A percentile compares a stretch with the other conserved stretches of the same genome.
Conservation (phyloP, 2,329 filamentous ascomycete genomes). For the Tolypocladium guangdongense region DNA sequence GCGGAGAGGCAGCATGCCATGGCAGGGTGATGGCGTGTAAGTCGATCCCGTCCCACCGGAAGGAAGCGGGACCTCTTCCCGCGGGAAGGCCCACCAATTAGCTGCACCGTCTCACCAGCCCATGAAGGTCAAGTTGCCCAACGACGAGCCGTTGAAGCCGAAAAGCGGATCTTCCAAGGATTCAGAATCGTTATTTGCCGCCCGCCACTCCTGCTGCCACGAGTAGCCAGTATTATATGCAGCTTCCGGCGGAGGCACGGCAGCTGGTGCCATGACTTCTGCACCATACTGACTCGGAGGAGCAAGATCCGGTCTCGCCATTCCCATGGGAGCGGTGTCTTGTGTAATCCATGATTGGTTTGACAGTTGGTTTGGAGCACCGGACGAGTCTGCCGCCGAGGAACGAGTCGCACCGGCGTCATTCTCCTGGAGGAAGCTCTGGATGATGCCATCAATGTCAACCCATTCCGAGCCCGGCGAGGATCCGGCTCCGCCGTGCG, state of each 20-base stretch:
- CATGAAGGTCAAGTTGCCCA: constrained; percentile 12
- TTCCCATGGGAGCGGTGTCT: no score
- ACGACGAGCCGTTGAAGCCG: constrained; percentile 18
- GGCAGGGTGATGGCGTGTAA: no score
- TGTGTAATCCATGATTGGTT: no score
- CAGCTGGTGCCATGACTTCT: not conserved
- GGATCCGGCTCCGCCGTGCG: not conserved
- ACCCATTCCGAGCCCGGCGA: constrained; percentile 13
- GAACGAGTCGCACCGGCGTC: constrained; percentile 2
- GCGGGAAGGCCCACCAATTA: not conserved
- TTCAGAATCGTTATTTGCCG: constrained; percentile 4
- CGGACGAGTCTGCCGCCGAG: not conserved
- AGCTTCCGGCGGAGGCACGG: not conserved
- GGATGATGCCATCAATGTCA: constrained; percentile 25
- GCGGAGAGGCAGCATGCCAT: no score
- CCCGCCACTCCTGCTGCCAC: not conserved
- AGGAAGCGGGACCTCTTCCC: not conserved
- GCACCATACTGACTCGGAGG: not conserved
- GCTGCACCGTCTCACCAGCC: not conserved
- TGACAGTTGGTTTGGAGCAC: not conserved
- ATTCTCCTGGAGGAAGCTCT: constrained; percentile 18
- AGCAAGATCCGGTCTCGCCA: no score
- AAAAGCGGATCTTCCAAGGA: constrained; percentile 19
- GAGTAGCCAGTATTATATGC: not conserved
- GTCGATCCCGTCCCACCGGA: no score